Base-by-base conservation (phyloP, 305 asterid species). In the Fraxinus dipetala region DNA sequence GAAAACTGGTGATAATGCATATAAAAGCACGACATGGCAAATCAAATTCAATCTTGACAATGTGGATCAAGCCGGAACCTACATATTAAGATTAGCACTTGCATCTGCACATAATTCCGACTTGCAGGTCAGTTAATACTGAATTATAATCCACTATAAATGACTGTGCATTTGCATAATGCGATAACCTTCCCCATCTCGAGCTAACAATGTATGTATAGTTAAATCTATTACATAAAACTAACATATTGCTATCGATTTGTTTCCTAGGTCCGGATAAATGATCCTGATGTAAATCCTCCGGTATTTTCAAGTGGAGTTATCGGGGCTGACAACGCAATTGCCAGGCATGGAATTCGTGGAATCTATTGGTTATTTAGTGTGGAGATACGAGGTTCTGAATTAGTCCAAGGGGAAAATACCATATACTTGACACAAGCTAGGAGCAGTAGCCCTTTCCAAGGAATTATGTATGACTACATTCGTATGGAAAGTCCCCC, bases 1-100 rank as follows among this genome's bases (percentile, higher is more conserved):
- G 86, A 92, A 83, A 86, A 78, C 3, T 20, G 90, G 85, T 72
- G 93, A 92, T 26, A 84, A 85, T 9, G 43, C 73, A 36, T 93
- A 90, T 85, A 81, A 77, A 79, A 83, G 91, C 81, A 92, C 97
- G 5, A 92, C 95, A 75, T 93, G 98, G 98, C 92, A 91, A 83
- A 89, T 93, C 48, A 91, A 85, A 79, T 93, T 91, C 88, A 80
- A 84, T 32, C 61, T 90, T 0, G 89, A 84, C 72, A 81, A 40
- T 65, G 80, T 88, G 30, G 79, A 81, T 73, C 72, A 59, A 73
- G 79, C 75, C 28, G 89, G 89, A 76, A 85, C 63, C 82, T 93
- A 91, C 87, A 89, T 59, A 78, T 69, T 93, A 83, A 89, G 92
- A 8, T 22, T 93, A 74, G 97, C 98, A 35, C 91, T 92, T 78